Percentiles rank a stretch among this genome's conserved stretches.
Evolutionary conservation across 768 basidiomycete genomes (phyloP).

Genomic region (Boletus sp.): DNA sequence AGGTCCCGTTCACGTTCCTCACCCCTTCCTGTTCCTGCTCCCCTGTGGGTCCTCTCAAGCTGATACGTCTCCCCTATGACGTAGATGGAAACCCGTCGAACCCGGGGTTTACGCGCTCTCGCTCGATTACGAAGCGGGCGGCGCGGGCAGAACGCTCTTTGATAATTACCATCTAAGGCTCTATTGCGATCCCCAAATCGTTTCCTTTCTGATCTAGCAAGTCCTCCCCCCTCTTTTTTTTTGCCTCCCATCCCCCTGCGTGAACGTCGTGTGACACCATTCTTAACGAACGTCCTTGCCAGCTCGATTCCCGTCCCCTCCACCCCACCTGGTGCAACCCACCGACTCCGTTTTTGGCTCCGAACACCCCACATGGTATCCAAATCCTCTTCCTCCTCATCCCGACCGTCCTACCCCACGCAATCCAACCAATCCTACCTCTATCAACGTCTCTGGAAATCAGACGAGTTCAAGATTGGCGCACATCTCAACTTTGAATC

Average conservation of each 20-base stretch:
- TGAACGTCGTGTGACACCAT: too few species aligned
- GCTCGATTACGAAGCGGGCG: slow-evolving; percentile 63
- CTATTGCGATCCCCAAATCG: slow-evolving; percentile 49
- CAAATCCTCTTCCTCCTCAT: slow-evolving; percentile 21
- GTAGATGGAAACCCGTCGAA: slow-evolving; percentile 49
- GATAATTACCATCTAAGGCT: slow-evolving; percentile 51
- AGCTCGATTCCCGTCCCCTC: slow-evolving; percentile 57
- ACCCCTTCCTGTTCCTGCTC: background rate
- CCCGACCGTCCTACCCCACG: slow-evolving; percentile 22
- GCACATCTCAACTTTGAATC: slow-evolving; percentile 51
- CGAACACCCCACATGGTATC: slow-evolving; percentile 35
- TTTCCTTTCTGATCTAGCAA: slow-evolving; percentile 62
- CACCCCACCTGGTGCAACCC: slow-evolving; percentile 52
- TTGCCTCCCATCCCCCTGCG: too few species aligned
- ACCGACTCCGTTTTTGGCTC: slow-evolving; percentile 64
- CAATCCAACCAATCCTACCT: slow-evolving; percentile 53
- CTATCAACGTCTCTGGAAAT: slow-evolving; percentile 66
- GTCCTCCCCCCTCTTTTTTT: slow-evolving; percentile 28
- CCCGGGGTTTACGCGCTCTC: slow-evolving; percentile 50
- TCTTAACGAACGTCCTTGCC: background rate
- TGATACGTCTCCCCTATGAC: background rate
- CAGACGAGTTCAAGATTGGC: slow-evolving; percentile 60
- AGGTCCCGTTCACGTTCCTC: slow-evolving; percentile 33
- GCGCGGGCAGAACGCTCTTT: slow-evolving; percentile 53
- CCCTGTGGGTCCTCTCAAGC: background rate